These are phyloP conservation scores for Sphagnum magellanicum DNA, from an alignment of 228 moss, liverwort and hornwort genomes.

Conservation along the genomic window DNA sequence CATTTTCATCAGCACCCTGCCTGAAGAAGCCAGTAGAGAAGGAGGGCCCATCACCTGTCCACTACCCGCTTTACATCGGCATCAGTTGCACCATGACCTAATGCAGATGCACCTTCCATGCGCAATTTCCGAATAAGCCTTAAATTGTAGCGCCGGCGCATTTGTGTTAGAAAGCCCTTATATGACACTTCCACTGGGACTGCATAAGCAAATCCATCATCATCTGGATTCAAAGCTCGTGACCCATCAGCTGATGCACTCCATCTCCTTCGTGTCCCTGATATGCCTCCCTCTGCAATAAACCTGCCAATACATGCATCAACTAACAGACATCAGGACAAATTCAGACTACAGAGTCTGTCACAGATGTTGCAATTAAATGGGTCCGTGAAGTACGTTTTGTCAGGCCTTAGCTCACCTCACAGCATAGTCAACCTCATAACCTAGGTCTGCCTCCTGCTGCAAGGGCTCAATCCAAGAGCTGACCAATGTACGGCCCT, in stretches of 20 bases:
- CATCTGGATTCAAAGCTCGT: slow-evolving; percentile 52
- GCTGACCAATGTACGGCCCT: slow-evolving; percentile 85
- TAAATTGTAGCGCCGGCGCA: slow-evolving; percentile 61
- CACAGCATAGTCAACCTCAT: slow-evolving; percentile 81
- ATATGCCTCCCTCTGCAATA: slow-evolving; percentile 81
- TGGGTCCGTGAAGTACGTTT: too few species aligned
- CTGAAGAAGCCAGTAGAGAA: not conserved
- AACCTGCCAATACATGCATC: slow-evolving; percentile 44
- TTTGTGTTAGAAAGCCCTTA: slow-evolving; percentile 60
- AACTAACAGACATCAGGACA: not conserved
- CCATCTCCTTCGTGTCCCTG: slow-evolving; percentile 80
- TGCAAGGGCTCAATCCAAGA: slow-evolving; percentile 97
- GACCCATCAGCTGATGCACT: slow-evolving; percentile 44
- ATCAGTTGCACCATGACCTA: slow-evolving; percentile 87
- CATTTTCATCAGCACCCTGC: too few species aligned
- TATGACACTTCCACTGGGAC: slow-evolving; percentile 79
- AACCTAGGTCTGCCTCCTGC: slow-evolving; percentile 90
- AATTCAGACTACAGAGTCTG: not conserved
- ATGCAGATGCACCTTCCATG: slow-evolving; percentile 71
- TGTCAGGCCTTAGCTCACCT: slow-evolving; percentile 29
- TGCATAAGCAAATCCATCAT: slow-evolving; percentile 79
- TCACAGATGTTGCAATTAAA: not conserved
- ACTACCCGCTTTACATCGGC: slow-evolving; percentile 67
- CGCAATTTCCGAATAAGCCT: slow-evolving; percentile 77
- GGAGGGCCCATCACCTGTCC: slow-evolving; percentile 30